Conservation (phyloP, 208 protist genomes). For the Acanthamoeba sp. region DNA sequence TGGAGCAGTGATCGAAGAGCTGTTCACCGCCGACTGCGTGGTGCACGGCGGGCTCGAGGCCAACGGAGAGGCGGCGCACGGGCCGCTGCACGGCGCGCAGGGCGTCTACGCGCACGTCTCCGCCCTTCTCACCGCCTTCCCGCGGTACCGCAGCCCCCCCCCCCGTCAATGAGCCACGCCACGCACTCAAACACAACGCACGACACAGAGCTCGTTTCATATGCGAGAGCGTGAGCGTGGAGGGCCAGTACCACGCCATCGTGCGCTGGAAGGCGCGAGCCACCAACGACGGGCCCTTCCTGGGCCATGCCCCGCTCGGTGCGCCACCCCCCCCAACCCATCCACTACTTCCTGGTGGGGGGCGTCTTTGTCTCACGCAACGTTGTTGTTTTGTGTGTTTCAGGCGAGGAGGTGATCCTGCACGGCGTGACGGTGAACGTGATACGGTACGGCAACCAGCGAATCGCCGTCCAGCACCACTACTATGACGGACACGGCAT, state of each 20-base stretch:
- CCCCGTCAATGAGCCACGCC: too few species aligned
- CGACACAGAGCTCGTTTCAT: background rate
- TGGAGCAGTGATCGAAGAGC: background rate
- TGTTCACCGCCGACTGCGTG: background rate
- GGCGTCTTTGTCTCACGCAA: background rate
- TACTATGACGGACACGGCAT: background rate
- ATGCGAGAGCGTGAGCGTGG: background rate
- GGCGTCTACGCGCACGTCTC: background rate
- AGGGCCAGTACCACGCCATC: background rate
- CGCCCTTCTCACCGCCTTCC: background rate
- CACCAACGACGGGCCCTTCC: background rate
- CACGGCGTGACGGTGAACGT: constrained; percentile 1
- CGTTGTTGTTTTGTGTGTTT: background rate
- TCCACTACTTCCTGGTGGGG: background rate
- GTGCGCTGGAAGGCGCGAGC: background rate
- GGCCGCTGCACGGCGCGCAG: background rate
- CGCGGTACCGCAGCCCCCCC: background rate
- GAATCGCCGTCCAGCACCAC: background rate
- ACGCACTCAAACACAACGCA: background rate
- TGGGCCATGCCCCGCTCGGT: background rate
- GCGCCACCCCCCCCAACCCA: background rate
- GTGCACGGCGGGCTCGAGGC: background rate
- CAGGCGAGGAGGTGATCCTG: background rate
- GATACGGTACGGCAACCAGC: constrained; percentile 1
- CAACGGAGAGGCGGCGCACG: background rate